phyloP scores from a whole-genome alignment of 768 basidiomycete genomes.

The Tremella fuciformis region DNA sequence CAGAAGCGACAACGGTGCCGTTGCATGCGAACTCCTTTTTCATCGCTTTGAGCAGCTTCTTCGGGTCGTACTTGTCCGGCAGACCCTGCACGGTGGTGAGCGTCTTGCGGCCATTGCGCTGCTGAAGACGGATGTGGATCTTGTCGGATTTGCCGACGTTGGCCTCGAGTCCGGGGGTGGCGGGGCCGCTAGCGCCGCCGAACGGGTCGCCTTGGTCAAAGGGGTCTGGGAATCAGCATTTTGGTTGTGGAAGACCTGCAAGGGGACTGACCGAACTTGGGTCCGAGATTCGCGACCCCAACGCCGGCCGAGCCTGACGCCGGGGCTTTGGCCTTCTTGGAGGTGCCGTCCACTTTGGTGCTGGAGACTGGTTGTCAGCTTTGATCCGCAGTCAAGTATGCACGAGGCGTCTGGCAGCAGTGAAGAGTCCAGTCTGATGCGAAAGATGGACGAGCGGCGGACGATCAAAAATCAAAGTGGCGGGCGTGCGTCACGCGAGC shows the following conservation, averaged over 20 bases:
- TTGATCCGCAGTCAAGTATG: neutral
- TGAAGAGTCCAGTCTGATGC: no score
- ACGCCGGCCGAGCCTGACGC: slow-evolving; percentile 22
- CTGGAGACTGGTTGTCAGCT: slow-evolving; percentile 12
- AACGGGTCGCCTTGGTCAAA: slow-evolving; percentile 82
- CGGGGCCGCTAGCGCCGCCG: slow-evolving; percentile 56
- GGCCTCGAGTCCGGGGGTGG: slow-evolving; percentile 48
- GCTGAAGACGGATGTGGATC: slow-evolving; percentile 69
- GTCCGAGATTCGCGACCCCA: slow-evolving; percentile 45
- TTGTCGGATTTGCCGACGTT: slow-evolving; percentile 48
- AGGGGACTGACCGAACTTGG: slow-evolving; percentile 39
- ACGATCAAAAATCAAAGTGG: no score
- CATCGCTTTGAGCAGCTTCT: slow-evolving; percentile 97
- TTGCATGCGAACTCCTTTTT: slow-evolving; percentile 99
- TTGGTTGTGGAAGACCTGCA: neutral
- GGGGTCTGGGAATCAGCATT: slow-evolving; percentile 63
- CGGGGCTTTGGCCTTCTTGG: slow-evolving; percentile 40
- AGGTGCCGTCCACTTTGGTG: slow-evolving; percentile 43
- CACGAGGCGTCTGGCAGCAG: no score
- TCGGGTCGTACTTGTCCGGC: slow-evolving; percentile 89
- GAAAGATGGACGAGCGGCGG: no score
- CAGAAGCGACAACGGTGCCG: slow-evolving; percentile 74
- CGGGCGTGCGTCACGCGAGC: no score
- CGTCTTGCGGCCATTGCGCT: slow-evolving; percentile 98
- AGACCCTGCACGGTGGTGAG: slow-evolving; percentile 95